These are phyloP conservation scores for Calonectria montana DNA, from an alignment of 2,329 filamentous ascomycete genomes.

Conservation along the genomic window DNA sequence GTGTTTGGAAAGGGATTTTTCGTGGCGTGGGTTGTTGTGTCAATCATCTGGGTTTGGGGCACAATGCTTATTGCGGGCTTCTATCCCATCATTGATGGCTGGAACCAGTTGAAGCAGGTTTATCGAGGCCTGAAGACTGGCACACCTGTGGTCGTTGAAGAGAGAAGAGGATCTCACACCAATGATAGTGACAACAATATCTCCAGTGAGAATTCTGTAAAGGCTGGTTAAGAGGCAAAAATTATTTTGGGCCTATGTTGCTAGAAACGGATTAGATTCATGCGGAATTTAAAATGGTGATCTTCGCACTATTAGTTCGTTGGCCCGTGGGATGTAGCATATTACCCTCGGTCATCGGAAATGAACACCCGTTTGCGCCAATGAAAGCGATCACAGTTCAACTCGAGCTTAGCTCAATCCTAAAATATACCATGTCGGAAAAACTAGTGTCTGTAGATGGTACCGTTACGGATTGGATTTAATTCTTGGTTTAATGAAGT, in stretches of 20 bases:
- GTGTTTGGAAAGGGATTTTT: conserved; percentile 62
- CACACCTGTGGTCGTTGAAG: neutral
- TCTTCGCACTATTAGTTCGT: neutral
- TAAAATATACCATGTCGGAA: too few relatives aligned
- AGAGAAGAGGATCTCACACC: neutral
- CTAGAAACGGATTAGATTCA: neutral
- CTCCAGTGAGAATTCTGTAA: conserved; percentile 1
- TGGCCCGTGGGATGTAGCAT: neutral
- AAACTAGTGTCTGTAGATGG: neutral
- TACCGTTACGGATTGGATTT: neutral
- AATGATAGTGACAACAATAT: conserved; percentile 7
- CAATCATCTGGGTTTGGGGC: conserved; percentile 64
- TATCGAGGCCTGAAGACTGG: conserved; percentile 24
- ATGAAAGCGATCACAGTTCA: neutral
- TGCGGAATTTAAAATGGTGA: neutral
- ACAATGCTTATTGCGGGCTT: conserved; percentile 62
- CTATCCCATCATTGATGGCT: conserved; percentile 62
- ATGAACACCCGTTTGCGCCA: conserved; percentile 3
- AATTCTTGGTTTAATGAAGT: neutral
- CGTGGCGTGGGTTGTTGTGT: conserved; percentile 61
- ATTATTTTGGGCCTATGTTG: neutral
- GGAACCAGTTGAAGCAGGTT: conserved; percentile 36
- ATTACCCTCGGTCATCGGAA: conserved; percentile 2
- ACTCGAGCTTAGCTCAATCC: neutral
- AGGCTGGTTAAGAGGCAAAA: neutral